Evolutionary conservation across 1,139 yeast genomes (phyloP).

Genomic region (Chernovozyma aurita): DNA sequence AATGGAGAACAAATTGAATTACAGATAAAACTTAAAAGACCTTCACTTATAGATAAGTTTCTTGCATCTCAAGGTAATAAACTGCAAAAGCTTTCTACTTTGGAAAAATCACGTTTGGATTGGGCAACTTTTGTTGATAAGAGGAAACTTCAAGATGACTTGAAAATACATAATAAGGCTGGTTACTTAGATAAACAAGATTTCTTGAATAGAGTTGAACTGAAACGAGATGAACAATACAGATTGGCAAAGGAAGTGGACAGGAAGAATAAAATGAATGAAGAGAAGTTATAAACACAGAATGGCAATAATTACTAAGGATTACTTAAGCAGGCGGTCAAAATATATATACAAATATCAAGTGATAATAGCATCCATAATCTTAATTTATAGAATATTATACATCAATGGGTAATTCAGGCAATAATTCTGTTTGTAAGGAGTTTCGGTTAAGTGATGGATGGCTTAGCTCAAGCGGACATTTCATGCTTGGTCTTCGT

Average conservation of each 20-base stretch:
- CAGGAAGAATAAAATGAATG: constrained; percentile 14
- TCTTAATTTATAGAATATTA: too few relatives aligned
- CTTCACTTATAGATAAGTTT: constrained; percentile 68
- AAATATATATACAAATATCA: too few relatives aligned
- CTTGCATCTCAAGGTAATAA: constrained; percentile 28
- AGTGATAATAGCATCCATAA: too few relatives aligned
- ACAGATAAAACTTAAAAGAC: constrained; percentile 54
- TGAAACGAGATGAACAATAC: constrained; percentile 58
- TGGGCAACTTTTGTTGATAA: constrained; percentile 95
- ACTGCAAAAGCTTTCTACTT: constrained; percentile 72
- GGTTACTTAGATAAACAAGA: constrained; percentile 92
- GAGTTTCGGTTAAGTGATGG: too few relatives aligned
- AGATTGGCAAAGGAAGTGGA: constrained; percentile 51
- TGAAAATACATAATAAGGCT: constrained; percentile 68
- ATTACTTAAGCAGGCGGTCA: too few relatives aligned
- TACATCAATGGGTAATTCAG: too few relatives aligned
- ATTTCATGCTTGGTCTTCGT: too few relatives aligned
- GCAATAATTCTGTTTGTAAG: too few relatives aligned
- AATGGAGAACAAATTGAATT: constrained; percentile 32
- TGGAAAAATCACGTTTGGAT: constrained; percentile 88
- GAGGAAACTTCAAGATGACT: constrained; percentile 78
- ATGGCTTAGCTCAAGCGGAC: too few relatives aligned
- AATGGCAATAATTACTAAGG: too few relatives aligned
- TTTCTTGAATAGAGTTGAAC: constrained; percentile 74
- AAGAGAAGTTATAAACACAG: constrained; percentile 2